phyloP scores from a whole-genome alignment of 176 grass and related monocot genomes.

The Oryza australiensis region DNA sequence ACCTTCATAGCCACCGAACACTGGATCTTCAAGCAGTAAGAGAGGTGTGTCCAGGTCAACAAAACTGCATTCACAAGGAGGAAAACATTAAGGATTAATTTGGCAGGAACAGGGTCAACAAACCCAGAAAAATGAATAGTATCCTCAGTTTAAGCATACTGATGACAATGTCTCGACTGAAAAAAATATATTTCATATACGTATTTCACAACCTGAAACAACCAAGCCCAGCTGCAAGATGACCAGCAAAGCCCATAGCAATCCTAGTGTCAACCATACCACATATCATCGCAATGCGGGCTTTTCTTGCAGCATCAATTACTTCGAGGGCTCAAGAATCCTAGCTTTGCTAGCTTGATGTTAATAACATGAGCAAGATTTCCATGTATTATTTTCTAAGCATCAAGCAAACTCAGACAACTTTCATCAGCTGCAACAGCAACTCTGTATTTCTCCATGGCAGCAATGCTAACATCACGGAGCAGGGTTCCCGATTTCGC shows the following conservation, averaged over 20 bases:
- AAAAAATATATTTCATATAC: neutral
- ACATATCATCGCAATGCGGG: slow-evolving; percentile 72
- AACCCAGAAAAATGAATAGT: neutral
- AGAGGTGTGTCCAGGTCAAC: slow-evolving; percentile 93
- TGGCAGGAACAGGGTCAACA: neutral
- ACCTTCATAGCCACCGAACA: slow-evolving; percentile 89
- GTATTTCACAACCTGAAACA: slow-evolving; percentile 82
- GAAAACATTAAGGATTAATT: slow-evolving; percentile 1
- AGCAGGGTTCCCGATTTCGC: no score
- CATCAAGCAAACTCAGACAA: slow-evolving; percentile 71
- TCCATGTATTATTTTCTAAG: slow-evolving; percentile 74
- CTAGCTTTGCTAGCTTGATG: slow-evolving; percentile 89
- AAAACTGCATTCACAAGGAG: slow-evolving; percentile 60
- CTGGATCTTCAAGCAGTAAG: slow-evolving; percentile 86
- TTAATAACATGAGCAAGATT: slow-evolving; percentile 93
- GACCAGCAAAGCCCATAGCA: slow-evolving; percentile 86
- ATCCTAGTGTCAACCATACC: slow-evolving; percentile 97
- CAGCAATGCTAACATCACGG: slow-evolving; percentile 61
- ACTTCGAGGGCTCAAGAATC: slow-evolving; percentile 78
- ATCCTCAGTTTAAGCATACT: neutral
- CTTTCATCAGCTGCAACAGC: slow-evolving; percentile 96
- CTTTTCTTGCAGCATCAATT: slow-evolving; percentile 73
- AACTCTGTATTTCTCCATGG: slow-evolving; percentile 80
- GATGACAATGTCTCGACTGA: neutral
- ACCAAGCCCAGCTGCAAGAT: slow-evolving; percentile 91